These are phyloP conservation scores for Fusarium temperatum DNA, from an alignment of 2,329 filamentous ascomycete species.

Conservation along the genomic window DNA sequence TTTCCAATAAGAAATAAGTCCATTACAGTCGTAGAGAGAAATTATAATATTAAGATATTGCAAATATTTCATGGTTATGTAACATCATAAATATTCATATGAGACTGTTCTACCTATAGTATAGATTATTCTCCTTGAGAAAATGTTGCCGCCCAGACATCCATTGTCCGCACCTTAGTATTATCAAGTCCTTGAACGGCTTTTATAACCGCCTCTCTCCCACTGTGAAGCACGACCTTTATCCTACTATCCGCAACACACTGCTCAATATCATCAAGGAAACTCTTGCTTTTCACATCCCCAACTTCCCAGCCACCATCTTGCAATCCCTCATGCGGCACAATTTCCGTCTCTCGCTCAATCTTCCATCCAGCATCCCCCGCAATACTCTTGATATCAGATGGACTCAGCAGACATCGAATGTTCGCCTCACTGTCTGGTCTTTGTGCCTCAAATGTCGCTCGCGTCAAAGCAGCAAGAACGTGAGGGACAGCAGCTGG, in stretches of 20 bases:
- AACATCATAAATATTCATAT: neutral
- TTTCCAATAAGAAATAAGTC: slow-evolving; percentile 38
- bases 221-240: neutral
- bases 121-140: neutral
- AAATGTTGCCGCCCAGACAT: slow-evolving; percentile 1
- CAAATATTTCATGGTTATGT: neutral
- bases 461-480: neutral
- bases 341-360: neutral
- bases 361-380: neutral
- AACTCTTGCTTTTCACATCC: neutral
- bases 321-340: neutral
- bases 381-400: neutral
- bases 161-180: neutral
- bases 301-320: slow-evolving; percentile 9
- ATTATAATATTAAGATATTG: neutral
- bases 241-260: neutral
- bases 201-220: neutral
- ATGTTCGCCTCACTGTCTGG: neutral
- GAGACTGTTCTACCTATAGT: neutral
- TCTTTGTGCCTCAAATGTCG: slow-evolving; percentile 2
- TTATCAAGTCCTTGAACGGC: neutral
- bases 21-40: fast-evolving
- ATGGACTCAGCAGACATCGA: neutral
- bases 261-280: neutral
- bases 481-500: neutral